phyloP scores from a whole-genome alignment of 306 rosid species.

The Alnus rubra region DNA sequence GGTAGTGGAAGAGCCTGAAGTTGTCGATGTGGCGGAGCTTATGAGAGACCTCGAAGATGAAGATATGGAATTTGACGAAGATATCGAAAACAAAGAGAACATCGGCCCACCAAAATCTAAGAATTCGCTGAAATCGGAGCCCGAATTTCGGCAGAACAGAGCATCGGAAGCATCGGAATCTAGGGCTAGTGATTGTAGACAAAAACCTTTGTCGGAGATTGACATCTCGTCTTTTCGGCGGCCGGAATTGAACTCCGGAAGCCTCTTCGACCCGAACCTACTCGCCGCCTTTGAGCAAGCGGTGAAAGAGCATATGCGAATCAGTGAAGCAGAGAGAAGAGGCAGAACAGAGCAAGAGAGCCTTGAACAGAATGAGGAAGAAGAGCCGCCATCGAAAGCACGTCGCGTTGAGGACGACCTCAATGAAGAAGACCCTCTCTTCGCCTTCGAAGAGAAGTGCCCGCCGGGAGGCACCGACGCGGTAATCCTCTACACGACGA shows the following conservation, averaged over 20 bases:
- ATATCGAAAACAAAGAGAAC: slow-evolving; percentile 67
- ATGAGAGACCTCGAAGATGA: slow-evolving; percentile 59
- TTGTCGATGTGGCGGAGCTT: slow-evolving; percentile 47
- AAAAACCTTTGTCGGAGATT: slow-evolving; percentile 39
- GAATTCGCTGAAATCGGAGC: slow-evolving; percentile 23
- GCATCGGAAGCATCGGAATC: slow-evolving; percentile 27
- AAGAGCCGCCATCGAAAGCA: slow-evolving; percentile 22
- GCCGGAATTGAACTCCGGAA: slow-evolving; percentile 75
- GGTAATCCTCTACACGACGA: slow-evolving; percentile 79
- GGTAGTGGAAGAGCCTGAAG: slow-evolving; percentile 37
- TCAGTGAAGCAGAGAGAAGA: slow-evolving; percentile 46
- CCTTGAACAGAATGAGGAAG: neutral
- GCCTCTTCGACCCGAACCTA: slow-evolving; percentile 78
- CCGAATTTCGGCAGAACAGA: slow-evolving; percentile 26
- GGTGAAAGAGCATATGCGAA: slow-evolving; percentile 45
- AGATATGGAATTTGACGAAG: slow-evolving; percentile 35
- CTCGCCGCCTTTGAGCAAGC: slow-evolving; percentile 67
- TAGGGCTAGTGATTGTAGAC: neutral
- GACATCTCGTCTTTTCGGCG: slow-evolving; percentile 56
- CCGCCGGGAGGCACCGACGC: slow-evolving; percentile 68
- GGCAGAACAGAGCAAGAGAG: slow-evolving; percentile 18
- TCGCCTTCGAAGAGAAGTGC: slow-evolving; percentile 55
- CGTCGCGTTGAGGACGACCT: slow-evolving; percentile 11
- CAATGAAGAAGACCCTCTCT: slow-evolving; percentile 36
- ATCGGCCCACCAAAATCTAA: slow-evolving; percentile 31